Percentiles rank a stretch among this genome's conserved stretches.
phyloP scores from a whole-genome alignment of 2,329 filamentous ascomycete genomes.

The Colletotrichum neosansevieriae region DNA sequence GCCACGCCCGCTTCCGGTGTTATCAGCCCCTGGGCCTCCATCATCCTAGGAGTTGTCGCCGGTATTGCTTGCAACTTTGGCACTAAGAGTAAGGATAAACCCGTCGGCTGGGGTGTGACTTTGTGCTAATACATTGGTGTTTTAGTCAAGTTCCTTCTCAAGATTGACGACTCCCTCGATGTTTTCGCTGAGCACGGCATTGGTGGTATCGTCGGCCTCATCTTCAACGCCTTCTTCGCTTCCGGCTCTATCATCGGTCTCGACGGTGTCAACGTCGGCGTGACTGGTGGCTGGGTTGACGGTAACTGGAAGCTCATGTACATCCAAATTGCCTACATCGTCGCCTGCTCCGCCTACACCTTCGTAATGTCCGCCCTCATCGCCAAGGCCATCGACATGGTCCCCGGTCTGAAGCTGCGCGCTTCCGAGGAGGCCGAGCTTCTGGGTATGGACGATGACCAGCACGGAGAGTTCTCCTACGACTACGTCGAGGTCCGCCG shows the following conservation, averaged over 20 bases:
- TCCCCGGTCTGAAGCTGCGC: conserved; percentile 83
- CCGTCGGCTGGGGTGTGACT: background rate
- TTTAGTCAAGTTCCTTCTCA: conserved; percentile 69
- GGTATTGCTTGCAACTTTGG: conserved; percentile 76
- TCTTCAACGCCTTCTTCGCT: conserved; percentile 81
- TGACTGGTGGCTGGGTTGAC: conserved; percentile 78
- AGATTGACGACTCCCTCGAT: conserved; percentile 78
- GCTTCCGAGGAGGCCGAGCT: conserved; percentile 86
- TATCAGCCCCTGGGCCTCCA: conserved; percentile 75
- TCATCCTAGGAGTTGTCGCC: conserved; percentile 75
- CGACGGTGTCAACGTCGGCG: conserved; percentile 79
- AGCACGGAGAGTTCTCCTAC: conserved; percentile 91
- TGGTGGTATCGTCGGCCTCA: conserved; percentile 75
- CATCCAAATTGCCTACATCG: conserved; percentile 83
- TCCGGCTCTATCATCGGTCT: conserved; percentile 78
- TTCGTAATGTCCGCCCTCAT: conserved; percentile 81
- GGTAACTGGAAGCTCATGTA: conserved; percentile 81
- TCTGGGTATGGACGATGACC: conserved; percentile 89
- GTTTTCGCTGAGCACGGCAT: conserved; percentile 79
- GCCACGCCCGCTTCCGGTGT: conserved; percentile 78
- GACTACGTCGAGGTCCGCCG: conserved; percentile 91
- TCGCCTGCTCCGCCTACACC: conserved; percentile 73
- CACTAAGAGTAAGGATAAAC: conserved; percentile 64
- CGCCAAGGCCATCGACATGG: conserved; percentile 79
- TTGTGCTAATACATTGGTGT: background rate